Base-by-base conservation (phyloP, 192 early-diverging fungal genomes). In the Backusella mclennaniae region DNA sequence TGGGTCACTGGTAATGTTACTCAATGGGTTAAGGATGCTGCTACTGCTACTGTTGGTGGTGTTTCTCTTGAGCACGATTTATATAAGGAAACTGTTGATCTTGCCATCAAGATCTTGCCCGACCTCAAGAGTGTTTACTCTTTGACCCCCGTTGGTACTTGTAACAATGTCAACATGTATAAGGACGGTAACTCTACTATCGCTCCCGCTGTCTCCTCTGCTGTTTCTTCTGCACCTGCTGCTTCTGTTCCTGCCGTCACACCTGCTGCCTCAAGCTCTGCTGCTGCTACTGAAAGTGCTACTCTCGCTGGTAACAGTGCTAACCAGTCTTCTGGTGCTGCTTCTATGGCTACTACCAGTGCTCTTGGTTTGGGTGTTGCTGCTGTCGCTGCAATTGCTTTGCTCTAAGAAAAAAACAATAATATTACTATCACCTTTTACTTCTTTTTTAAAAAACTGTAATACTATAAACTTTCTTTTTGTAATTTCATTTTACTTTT, bases 11-110 rank as follows among this genome's bases (percentile, higher is more conserved):
- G 67, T 3, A 77, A 76, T 35, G 78, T 75, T 26, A 75, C 76
- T 17, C 17, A 72, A 74, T 84, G 82, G 77, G 73, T 76, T 46
- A 78, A 78, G 9, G 81, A 68, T 26, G 83, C 82, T 41, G 12
- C 75, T n/a, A 77, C 77, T 23, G 72, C 77, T 52, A 41, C 46
- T 68, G 73, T 73, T 29, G 87, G 87, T 66, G 82, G 85, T 71
- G 81, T 88, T 46, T 87, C 84, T 17, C 81, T 89, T 52, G 81
- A 89, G 77, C 88, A 89, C 56, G 86, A 89, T 73, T 68, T 86
- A 2, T 87, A 87, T 38, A 29, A 77, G 3, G 72, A 69, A 35
- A 84, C 84, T 12, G 81, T 87, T 35, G 73, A 80, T 31, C 75
- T 77, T 76, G 86, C 82, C 35, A 80, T 84, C 63, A 73, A 77